Evolutionary conservation across 2,329 filamentous ascomycete species (phyloP).

Genomic region (Zymoseptoria passerinii): DNA sequence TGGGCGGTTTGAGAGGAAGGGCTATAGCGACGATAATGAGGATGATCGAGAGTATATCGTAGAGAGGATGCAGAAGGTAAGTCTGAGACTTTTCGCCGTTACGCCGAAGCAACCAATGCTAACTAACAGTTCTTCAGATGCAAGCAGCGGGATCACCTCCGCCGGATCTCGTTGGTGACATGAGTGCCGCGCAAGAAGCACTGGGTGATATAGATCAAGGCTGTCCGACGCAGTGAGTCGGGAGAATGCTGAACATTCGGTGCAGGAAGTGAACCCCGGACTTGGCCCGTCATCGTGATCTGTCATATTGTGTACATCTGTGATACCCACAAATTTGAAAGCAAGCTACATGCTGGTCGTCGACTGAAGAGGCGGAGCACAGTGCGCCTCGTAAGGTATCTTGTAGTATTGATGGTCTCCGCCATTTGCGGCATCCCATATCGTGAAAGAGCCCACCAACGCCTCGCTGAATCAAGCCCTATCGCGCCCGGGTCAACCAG

Average conservation of each 20-base stretch:
- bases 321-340: slow-evolving; percentile 19
- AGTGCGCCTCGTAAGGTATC: no score
- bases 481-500: not conserved
- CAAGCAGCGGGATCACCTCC: slow-evolving; percentile 90
- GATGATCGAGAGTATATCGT: slow-evolving; percentile 86
- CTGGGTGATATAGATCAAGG: slow-evolving; percentile 48
- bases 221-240: slow-evolving; percentile 51
- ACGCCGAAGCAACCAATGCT: no score
- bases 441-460: slow-evolving; percentile 12
- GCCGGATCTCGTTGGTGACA: slow-evolving; percentile 80
- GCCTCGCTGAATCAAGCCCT: slow-evolving; percentile 19
- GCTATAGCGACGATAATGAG: slow-evolving; percentile 73
- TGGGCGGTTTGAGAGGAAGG: slow-evolving; percentile 71
- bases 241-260: not conserved
- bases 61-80: slow-evolving; percentile 97
- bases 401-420: no score
- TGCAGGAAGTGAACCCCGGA: no score
- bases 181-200: slow-evolving; percentile 70
- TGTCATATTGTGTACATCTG: slow-evolving; percentile 13
- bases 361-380: not conserved
- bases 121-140: no score
- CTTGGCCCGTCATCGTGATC: not conserved
- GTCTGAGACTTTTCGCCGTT: no score
- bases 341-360: not conserved
- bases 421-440: not conserved